Evolutionary conservation across 2,329 filamentous ascomycete species (phyloP), one percentile per base, ranked within the genome.

Genomic region (Alternaria conjuncta): DNA sequence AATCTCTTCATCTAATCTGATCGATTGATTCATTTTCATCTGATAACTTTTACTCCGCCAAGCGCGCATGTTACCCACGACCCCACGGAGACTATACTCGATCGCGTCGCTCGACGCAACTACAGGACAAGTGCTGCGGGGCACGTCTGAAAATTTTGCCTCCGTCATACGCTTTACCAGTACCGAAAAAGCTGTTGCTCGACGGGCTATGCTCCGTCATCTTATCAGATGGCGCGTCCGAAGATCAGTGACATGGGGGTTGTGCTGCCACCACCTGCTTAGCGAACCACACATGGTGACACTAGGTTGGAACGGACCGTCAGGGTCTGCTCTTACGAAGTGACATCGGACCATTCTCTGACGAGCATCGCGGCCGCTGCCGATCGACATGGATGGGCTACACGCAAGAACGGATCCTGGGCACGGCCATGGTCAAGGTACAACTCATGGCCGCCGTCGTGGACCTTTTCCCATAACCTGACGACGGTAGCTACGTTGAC

Each of bases 221-320:
- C 55, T 78, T 75, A 78, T 79, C 76, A 72, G 76, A 78, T 78
- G 58, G 57, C 25, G 51, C 64, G 44, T 53, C 64, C 59, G 71
- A 71, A 75, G 71, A 74, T 63, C 60, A 46, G 49, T 60, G 25
- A 60, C 56, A 60, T 61, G 61, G 61, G 61, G 60, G 21, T 50
- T 43, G 20, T 41, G 30, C 46, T 36, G 20, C 41, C 41, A 60
- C 60, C 30, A 49, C 55, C 20, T 61, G 54, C 62, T 62, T 66
- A 61, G 66, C 63, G 63, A 62, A 59, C 63, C 61, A 63, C 60
- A 64, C 32, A 59, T 63, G 66, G 64, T 59, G 61, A 66, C 65
- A 61, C 63, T 63, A 60, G 61, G 60, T 69, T 71, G 65, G 61
- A 66, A 67, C 67, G 70, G 72, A 59, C 67, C 63, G 67, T 60